Base-by-base conservation (phyloP, 2,329 filamentous ascomycete genomes). In the Myotisia sp. region DNA sequence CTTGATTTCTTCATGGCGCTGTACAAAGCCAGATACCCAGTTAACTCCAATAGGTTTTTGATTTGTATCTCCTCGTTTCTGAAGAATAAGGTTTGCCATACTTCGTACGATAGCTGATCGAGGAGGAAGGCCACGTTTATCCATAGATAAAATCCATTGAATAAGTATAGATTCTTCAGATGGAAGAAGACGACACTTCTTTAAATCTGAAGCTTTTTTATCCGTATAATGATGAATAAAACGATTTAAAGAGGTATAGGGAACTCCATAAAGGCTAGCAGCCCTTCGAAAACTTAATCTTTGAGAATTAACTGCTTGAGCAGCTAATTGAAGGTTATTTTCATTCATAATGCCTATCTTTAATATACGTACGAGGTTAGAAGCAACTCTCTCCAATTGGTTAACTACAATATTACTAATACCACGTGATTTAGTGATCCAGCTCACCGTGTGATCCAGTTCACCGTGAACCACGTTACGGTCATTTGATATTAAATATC, bases 121-220 rank as follows among this genome's bases (percentile, higher is more conserved):
- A 14, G 26, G 26, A 29, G 26, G 26, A 29, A 29, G 26, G 26
- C 26, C 26, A 14, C 26, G 26, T 8, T 29, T 29, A 29, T 29
- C 26, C 26, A 29, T 29, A 8, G 26, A 29, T 8, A 29, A 13
- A 29, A 29, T 29, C 26, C 26, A 29, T 14, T 14, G 26, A 9
- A 29, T 14, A 29, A 29, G 26, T 7, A 7, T 14, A 14, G 26
- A 8, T 29, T 29, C 26, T 14, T 29, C 26, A 14, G 26, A 9
- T 8, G 13, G 8, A 9, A 7, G 26, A 14, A 29, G 26, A 8
- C 14, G 9, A 9, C 13, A 13, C 14, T 29, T 29, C 7, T 7
- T n/a, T 13, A 8, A 14, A 14, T 8, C 13, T 9, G 26, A 8
- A 7, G 7, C 7, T 8, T 7, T 14, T 29, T 14, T 29, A 13